Evolutionary conservation across 495 filamentous ascomycete genomes (phyloP).

Genomic region (Penicillium lagena): DNA sequence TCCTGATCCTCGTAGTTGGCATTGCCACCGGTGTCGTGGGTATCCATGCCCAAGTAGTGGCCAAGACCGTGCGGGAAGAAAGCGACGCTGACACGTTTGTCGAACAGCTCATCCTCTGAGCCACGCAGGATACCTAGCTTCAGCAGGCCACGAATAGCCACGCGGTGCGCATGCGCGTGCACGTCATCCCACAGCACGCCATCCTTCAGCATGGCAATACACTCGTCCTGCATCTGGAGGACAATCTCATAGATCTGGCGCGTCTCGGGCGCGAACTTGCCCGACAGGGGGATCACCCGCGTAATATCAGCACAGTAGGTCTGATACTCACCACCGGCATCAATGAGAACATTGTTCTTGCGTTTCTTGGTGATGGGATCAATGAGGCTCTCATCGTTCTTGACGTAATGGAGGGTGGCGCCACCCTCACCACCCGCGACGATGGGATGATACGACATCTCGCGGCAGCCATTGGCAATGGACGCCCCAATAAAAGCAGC

Average conservation of each 20-base stretch:
- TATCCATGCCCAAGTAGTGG: conserved; percentile 92
- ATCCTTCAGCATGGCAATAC: conserved; percentile 65
- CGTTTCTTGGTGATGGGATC: conserved; percentile 35
- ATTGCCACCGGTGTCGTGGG: conserved; percentile 85
- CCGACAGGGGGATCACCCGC: conserved; percentile 77
- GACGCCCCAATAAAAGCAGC: conserved; percentile 70
- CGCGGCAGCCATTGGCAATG: conserved; percentile 63
- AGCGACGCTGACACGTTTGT: conserved; percentile 67
- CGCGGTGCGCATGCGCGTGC: conserved; percentile 68
- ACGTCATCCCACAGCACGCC: conserved; percentile 82
- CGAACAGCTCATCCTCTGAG: conserved; percentile 63
- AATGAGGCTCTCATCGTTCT: conserved; percentile 60
- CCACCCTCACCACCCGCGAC: conserved; percentile 70
- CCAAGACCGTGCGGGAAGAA: conserved; percentile 93
- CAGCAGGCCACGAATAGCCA: conserved; percentile 76
- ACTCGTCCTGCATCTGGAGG: conserved; percentile 73
- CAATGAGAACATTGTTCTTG: conserved; percentile 71
- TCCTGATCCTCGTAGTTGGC: conserved; percentile 81
- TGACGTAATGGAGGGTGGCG: conserved; percentile 82
- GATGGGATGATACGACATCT: conserved; percentile 83
- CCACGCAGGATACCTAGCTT: conserved; percentile 69
- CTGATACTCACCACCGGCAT: conserved; percentile 75
- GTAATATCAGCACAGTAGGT: conserved; percentile 88
- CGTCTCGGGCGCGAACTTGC: conserved; percentile 66
- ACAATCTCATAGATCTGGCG: conserved; percentile 81